phyloP scores from a whole-genome alignment of 345 rosid genomes.

The Salix viminalis region DNA sequence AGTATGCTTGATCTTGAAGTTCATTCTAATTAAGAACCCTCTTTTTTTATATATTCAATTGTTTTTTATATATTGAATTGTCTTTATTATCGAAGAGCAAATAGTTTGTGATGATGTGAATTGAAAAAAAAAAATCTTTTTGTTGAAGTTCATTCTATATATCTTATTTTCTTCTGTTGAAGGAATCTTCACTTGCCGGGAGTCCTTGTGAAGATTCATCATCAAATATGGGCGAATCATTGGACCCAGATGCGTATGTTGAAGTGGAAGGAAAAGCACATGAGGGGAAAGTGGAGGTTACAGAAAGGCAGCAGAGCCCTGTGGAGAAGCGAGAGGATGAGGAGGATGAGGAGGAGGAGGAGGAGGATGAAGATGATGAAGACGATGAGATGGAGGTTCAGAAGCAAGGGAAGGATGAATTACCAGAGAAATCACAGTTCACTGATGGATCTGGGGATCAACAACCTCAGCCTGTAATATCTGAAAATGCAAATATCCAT shows the following conservation, averaged over 20 bases:
- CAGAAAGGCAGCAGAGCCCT: constrained; percentile 40
- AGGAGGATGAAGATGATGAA: constrained; percentile 26
- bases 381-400: constrained; percentile 42
- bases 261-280: constrained; percentile 48
- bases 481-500: constrained; percentile 32
- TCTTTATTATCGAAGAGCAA: neutral
- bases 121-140: neutral
- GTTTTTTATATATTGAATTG: too few species aligned
- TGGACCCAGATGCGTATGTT: constrained; percentile 54
- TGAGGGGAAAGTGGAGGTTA: constrained; percentile 37
- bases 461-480: constrained; percentile 35
- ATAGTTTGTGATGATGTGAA: neutral
- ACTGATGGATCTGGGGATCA: constrained; percentile 33
- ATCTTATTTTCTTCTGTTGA: constrained; percentile 2
- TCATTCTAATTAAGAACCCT: too few species aligned
- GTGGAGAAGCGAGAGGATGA: constrained; percentile 34
- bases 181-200: constrained; percentile 63
- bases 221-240: constrained; percentile 62
- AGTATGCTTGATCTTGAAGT: too few species aligned
- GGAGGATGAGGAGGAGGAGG: constrained; percentile 34
- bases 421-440: constrained; percentile 33
- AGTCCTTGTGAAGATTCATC: constrained; percentile 69
- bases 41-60: too few species aligned
- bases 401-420: constrained; percentile 34
- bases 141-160: neutral